Conservation (phyloP, 345 rosid genomes). For the Rubroshorea leprosula region DNA sequence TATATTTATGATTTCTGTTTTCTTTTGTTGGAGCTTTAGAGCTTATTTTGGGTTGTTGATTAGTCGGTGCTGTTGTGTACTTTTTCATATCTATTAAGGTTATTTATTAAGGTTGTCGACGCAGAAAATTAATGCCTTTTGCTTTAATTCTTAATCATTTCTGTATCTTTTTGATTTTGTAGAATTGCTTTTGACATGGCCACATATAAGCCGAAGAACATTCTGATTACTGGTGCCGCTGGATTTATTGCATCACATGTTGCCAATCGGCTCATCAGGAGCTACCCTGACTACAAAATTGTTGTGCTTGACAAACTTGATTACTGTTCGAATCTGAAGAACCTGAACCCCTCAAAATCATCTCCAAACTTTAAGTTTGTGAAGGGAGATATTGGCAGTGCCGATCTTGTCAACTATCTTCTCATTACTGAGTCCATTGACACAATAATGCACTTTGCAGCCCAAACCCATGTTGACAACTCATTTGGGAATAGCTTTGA, state of each 20-base stretch:
- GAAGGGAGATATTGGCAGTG: constrained; percentile 82
- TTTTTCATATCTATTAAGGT: background rate
- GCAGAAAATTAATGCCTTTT: background rate
- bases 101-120: too few relatives aligned
- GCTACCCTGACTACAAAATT: constrained; percentile 72
- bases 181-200: constrained; percentile 17
- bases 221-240: constrained; percentile 57
- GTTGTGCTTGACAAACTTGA: constrained; percentile 90
- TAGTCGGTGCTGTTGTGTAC: background rate
- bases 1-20: background rate
- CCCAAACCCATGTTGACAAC: constrained; percentile 84
- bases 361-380: constrained; percentile 76
- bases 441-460: constrained; percentile 91
- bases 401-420: constrained; percentile 78
- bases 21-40: background rate
- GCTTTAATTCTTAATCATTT: background rate
- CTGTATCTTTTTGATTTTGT: background rate
- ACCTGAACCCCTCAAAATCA: constrained; percentile 57
- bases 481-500: constrained; percentile 89
- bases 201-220: constrained; percentile 45
- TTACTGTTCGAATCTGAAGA: constrained; percentile 78
- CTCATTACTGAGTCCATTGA: constrained; percentile 81
- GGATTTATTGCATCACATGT: constrained; percentile 67
- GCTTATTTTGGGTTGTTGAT: background rate
- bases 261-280: constrained; percentile 54